A percentile compares a stretch with the other conserved stretches of the same genome.
These are phyloP conservation scores for Galerina marginata DNA, from an alignment of 768 basidiomycete species.

Conservation along the genomic window DNA sequence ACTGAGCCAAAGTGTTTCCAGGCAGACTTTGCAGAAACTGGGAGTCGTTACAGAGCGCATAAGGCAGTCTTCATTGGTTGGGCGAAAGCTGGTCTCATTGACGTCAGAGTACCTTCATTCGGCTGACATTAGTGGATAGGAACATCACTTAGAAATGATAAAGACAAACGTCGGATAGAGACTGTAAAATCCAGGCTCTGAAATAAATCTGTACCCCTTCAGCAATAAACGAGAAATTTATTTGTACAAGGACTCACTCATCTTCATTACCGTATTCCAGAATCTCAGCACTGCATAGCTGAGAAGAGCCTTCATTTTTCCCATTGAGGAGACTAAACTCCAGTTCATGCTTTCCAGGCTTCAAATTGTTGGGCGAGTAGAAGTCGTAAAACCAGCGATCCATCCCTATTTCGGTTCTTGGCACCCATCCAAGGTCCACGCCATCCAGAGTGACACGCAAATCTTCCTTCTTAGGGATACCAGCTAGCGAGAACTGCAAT, in stretches of 20 bases:
- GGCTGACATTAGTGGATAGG: not conserved
- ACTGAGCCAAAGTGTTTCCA: conserved; percentile 75
- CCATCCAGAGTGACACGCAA: conserved; percentile 68
- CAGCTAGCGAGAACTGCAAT: conserved; percentile 75
- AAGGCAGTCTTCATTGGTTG: conserved; percentile 82
- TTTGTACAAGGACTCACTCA: conserved; percentile 51
- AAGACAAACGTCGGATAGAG: conserved; percentile 73
- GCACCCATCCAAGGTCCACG: conserved; percentile 61
- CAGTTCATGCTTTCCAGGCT: conserved; percentile 60
- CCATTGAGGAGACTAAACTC: conserved; percentile 59
- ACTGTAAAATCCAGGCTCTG: conserved; percentile 61
- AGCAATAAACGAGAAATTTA: not conserved
- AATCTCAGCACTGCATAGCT: conserved; percentile 79
- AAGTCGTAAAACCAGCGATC: conserved; percentile 84
- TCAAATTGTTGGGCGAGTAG: conserved; percentile 42
- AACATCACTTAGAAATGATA: not conserved
- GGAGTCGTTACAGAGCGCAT: conserved; percentile 77
- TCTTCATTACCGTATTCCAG: conserved; percentile 70
- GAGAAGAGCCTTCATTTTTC: conserved; percentile 58
- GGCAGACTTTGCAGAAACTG: conserved; percentile 76
- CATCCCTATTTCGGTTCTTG: conserved; percentile 58
- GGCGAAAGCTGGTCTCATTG: conserved; percentile 75
- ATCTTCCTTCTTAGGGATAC: conserved; percentile 59
- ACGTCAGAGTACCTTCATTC: conserved; percentile 61
- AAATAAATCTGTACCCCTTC: conserved; percentile 55